Evolutionary conservation across 306 rosid species (phyloP), one percentile per base, ranked within the genome.

Genomic region (Gastrolobium villosum): DNA sequence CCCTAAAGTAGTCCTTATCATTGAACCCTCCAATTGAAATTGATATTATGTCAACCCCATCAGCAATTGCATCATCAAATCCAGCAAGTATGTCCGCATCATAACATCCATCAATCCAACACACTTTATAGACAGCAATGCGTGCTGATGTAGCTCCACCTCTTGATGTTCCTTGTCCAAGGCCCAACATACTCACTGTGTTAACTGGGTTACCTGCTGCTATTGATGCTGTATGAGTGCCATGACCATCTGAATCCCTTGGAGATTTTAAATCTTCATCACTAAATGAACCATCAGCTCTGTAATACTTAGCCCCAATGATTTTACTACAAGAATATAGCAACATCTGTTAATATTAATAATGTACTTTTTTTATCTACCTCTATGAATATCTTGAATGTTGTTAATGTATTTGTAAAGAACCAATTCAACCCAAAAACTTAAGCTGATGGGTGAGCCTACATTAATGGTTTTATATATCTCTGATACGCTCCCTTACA

Each of bases 11-110:
- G 13, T 77, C 40, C 3, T 2, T 0, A 37, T 56, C 49, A 11
- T 0, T 1, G 41, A 10, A 68, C 1, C 85, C 79, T 64, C 83
- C 86, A 7, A 89, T 5, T 2, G 93, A 89, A 53, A 72, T 0
- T 4, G 90, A 70, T 44, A 89, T 54, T 46, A 89, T 72, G 62
- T 89, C 88, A 8, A 89, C 90, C 2, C 93, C 91, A 49, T 89
- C 93, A 0, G 85, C 84, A 32, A 89, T 89, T 10, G 89, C 93
- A 52, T 87, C 82, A 41, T 89, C 91, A 45, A 87, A 89, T 14
- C 91, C 93, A 6, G 87, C 86, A 2, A 89, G 89, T 37, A 84
- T 70, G 61, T 84, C 90, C 4, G 87, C 84, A 14, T 32, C 82
- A 6, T 1, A 2, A 28, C 93, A 86, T 0, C 81, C 85, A 5